phyloP scores from a whole-genome alignment of 176 grass and related monocot species.

The Triticum turgidum region DNA sequence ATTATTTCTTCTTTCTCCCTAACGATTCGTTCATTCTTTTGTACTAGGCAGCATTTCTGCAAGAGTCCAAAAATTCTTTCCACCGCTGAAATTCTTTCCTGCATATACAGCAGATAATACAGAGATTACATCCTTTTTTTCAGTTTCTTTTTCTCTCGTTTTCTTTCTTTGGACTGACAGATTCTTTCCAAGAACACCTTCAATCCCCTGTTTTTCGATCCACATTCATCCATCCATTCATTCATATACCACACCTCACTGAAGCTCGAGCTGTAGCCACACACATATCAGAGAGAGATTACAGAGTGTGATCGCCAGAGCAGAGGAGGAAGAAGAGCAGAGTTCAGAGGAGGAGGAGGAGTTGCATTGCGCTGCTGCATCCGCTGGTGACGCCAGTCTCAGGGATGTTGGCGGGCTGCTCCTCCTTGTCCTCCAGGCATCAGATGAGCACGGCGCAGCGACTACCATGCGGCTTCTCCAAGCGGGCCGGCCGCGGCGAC shows the following conservation, averaged over 20 bases:
- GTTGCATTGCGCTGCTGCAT: background rate
- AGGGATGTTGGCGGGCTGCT: slow-evolving; percentile 98
- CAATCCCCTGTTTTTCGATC: slow-evolving; percentile 35
- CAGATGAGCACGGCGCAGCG: slow-evolving; percentile 88
- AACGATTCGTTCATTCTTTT: slow-evolving; percentile 96
- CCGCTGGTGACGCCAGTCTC: slow-evolving; percentile 35
- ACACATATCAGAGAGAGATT: slow-evolving; percentile 15
- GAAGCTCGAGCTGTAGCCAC: slow-evolving; percentile 39
- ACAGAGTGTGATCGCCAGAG: background rate
- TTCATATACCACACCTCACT: slow-evolving; percentile 26
- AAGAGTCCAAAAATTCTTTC: background rate
- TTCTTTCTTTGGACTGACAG: slow-evolving; percentile 45
- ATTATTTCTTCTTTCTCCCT: slow-evolving; percentile 11
- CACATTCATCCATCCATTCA: slow-evolving; percentile 34
- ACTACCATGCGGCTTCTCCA: slow-evolving; percentile 82
- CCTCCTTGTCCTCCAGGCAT: slow-evolving; percentile 81
- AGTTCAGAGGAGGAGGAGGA: background rate
- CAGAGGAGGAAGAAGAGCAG: background rate
- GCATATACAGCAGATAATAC: slow-evolving; percentile 43
- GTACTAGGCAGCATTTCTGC: slow-evolving; percentile 50
- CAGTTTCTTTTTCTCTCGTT: background rate
- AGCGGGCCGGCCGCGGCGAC: slow-evolving; percentile 33
- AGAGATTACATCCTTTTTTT: slow-evolving; percentile 32
- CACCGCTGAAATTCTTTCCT: slow-evolving; percentile 43
- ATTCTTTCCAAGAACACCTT: slow-evolving; percentile 43